Evolutionary conservation across 805 yeast species (phyloP), one percentile per base, ranked within the genome.

Genomic region (Barnettozyma wickerhamii): DNA sequence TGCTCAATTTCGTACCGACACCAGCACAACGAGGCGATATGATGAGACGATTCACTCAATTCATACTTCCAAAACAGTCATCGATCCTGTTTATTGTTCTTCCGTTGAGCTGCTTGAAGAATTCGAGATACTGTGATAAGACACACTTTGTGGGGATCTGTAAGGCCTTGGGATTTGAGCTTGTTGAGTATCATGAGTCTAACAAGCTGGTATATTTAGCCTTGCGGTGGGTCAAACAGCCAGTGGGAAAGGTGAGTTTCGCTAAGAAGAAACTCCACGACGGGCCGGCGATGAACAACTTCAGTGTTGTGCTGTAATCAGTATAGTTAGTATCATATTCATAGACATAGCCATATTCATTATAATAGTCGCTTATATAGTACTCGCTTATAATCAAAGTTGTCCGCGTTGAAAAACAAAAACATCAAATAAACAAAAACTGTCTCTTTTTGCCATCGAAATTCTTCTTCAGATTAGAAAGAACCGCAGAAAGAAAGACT

Each of bases 1-100:
- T 91, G 29, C 66, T 91, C 12, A 91, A 91, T 57, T 91, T 86
- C 62, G 96, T 91, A 1, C 86, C 96, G 0, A 76, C 77, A 1
- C 77, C 90, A 0, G 53, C 52, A 7, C 74, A 64, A 12, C 64
- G 99, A 39, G 97, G 97, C 3, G 74, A 72, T 5, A 91, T 91
- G 97, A 64, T 89, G 47, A 53, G 55, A 27, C 58, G 84, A 41
- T 74, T 87, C 9, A 63, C 75, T 4, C 42, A 64, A 20, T 90
- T 86, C 53, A 63, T 90, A 29, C 68, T 38, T 19, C 41, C 45
- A 1, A 33, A 42, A 7, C 28, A 21, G 1, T 28, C 45, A 2
- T 42, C 76, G 5, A 55, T 69, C 26, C 59, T 89, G 5, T 90
- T 91, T 55, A 60, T 91, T 10, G 98, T 91, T 6, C 64, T 91